Evolutionary conservation across 2,329 filamentous ascomycete genomes (phyloP).

Genomic region (Fusarium palustre): DNA sequence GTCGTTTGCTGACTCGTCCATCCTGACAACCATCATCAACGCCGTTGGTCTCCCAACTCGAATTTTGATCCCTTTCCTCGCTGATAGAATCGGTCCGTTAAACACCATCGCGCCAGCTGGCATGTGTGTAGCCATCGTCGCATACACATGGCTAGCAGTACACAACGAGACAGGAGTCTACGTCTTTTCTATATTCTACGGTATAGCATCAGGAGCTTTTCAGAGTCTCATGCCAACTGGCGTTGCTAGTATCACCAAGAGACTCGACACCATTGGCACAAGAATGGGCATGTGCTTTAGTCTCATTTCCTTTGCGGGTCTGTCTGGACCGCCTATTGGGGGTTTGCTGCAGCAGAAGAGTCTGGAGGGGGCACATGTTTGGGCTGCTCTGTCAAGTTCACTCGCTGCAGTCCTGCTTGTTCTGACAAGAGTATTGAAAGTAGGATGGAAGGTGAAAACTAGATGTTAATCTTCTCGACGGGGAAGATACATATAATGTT

Average conservation of each 20-base stretch:
- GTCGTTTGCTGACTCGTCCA: conserved; percentile 50
- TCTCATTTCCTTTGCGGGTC: conserved; percentile 53
- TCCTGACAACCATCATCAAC: conserved; percentile 56
- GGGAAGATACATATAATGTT: background rate
- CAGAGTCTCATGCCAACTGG: conserved; percentile 56
- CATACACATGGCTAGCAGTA: conserved; percentile 54
- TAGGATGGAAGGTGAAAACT: conserved; percentile 34
- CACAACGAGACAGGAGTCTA: conserved; percentile 51
- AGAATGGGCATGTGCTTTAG: conserved; percentile 57
- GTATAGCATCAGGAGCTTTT: conserved; percentile 50
- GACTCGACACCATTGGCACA: conserved; percentile 55
- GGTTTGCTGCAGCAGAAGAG: conserved; percentile 45
- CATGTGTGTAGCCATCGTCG: conserved; percentile 50
- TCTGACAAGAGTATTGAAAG: conserved; percentile 25
- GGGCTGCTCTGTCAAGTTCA: conserved; percentile 50
- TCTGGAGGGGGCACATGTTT: conserved; percentile 49
- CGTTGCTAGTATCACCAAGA: conserved; percentile 54
- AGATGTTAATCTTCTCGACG: conserved; percentile 28
- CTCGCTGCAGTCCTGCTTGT: conserved; percentile 43
- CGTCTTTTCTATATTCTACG: conserved; percentile 51
- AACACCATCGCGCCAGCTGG: conserved; percentile 50
- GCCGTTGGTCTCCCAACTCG: conserved; percentile 55
- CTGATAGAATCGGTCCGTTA: conserved; percentile 53
- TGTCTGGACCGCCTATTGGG: conserved; percentile 56
- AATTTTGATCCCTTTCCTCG: conserved; percentile 52